A percentile compares a stretch with the other conserved stretches of the same genome.
phyloP scores from a whole-genome alignment of 768 basidiomycete species.

The Ramaria rubella region DNA sequence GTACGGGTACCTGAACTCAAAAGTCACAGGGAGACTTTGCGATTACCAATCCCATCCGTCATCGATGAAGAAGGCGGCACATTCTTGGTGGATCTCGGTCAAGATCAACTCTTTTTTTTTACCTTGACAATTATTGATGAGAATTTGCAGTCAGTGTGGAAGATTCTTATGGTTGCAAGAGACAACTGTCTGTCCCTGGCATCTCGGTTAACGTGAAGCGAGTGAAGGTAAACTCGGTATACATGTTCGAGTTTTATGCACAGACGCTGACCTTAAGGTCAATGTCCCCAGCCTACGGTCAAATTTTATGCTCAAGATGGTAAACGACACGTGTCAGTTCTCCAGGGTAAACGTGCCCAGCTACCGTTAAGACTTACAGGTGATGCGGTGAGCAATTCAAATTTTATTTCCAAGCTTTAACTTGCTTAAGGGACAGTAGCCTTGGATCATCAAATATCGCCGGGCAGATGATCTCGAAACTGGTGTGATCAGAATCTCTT shows the following conservation, averaged over 20 bases:
- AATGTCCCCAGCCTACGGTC: conserved; percentile 60
- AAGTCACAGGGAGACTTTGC: conserved; percentile 45
- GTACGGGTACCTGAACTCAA: conserved; percentile 51
- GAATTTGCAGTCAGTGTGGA: conserved; percentile 62
- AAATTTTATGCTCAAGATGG: conserved; percentile 71
- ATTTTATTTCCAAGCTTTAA: conserved; percentile 1
- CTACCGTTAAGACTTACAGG: conserved; percentile 87
- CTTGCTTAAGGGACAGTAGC: conserved; percentile 38
- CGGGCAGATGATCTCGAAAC: conserved; percentile 38
- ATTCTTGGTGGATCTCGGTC: conserved; percentile 76
- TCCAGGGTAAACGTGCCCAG: conserved; percentile 65
- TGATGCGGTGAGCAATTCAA: conserved; percentile 57
- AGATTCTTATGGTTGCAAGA: conserved; percentile 83
- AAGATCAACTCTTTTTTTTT: conserved; percentile 14
- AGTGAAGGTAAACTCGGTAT: conserved; percentile 49
- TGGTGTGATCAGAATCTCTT: conserved; percentile 31
- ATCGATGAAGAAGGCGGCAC: conserved; percentile 64
- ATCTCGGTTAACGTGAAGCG: conserved; percentile 79
- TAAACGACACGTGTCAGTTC: conserved; percentile 52
- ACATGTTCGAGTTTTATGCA: background rate
- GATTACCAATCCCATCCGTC: conserved; percentile 60
- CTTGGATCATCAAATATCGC: conserved; percentile 81
- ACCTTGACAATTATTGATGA: background rate
- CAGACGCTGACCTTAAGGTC: background rate
- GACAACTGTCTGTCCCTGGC: conserved; percentile 67